Base-by-base conservation (phyloP, 495 filamentous ascomycete genomes). In the Echria macrotheca region DNA sequence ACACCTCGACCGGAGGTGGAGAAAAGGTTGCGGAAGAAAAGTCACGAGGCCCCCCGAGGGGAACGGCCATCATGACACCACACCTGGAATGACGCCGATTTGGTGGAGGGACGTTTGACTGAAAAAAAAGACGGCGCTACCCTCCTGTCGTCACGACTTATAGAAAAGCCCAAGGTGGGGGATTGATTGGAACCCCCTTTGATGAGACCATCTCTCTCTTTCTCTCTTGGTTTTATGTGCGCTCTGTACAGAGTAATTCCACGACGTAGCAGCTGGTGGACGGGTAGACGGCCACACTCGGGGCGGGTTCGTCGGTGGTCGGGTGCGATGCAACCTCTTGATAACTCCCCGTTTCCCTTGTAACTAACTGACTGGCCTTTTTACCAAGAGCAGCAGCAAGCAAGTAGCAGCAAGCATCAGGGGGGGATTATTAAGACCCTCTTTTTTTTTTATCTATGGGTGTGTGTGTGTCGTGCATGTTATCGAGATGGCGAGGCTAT, bases 31-130 rank as follows among this genome's bases (percentile, higher is more conserved):
- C 6, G 12, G 7, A 12, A 6, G 28, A 31, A 6, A 31, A 31
- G 28, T 41, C 38, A 41, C 38, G 35, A 37, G 35, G 35, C 35
- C 17, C 5, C 14, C 35, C 19, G 4, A 21, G 39, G 33, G 7
- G 14, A 9, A 32, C n/a, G 10, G n/a, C n/a, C 14, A 10, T 26
- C 6, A 25, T 14, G 6, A 29, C 10, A 12, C 9, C 36, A 2
- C 12, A 14, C 26, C 17, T 24, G 49, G 49, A 51, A 51, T 51
- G 28, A 36, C 40, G 31, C 49, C 49, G 49, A 51, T 51, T 51
- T 51, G 49, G 40, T 21, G 41, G 40, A 31, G 21, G 29, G 24
- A 8, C 24, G 32, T 44, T 9, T 17, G 24, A 14, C 22, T 6
- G 14, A n/a, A 41, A 21, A 5, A 41, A 21, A 6, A 41, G 10